Evolutionary conservation across 805 yeast genomes (phyloP).

Genomic region (Komagataella populi): DNA sequence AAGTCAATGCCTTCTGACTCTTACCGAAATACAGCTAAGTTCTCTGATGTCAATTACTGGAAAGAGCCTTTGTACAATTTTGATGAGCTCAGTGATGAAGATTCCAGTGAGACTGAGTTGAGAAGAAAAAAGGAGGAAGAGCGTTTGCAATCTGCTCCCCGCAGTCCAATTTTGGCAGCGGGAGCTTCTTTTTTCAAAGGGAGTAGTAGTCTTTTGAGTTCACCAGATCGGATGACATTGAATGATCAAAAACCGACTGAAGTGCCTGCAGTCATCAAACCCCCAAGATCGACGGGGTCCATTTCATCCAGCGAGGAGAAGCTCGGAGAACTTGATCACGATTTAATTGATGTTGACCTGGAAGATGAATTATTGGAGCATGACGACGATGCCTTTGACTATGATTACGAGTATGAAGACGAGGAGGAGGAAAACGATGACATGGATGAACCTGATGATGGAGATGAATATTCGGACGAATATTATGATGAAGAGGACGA

Average conservation of each 20-base stretch:
- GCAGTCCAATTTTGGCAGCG: background rate
- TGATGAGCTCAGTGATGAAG: conserved; percentile 44
- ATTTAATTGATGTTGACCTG: background rate
- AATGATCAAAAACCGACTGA: background rate
- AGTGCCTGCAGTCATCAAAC: background rate
- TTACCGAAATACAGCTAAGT: conserved; percentile 36
- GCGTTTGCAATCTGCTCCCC: background rate
- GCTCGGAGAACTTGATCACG: background rate
- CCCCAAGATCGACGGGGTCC: background rate
- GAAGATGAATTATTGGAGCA: background rate
- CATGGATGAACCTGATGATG: background rate
- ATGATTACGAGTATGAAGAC: background rate
- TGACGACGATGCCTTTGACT: background rate
- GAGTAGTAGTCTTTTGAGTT: background rate
- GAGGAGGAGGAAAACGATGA: background rate
- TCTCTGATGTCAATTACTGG: conserved; percentile 88
- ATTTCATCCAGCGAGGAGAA: background rate
- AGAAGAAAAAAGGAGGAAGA: conserved; percentile 1
- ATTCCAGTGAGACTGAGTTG: conserved; percentile 17
- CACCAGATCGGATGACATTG: background rate
- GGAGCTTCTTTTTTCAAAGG: background rate
- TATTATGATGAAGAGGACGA: conserved; percentile 1
- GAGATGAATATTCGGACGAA: background rate
- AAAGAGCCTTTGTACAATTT: conserved; percentile 62
- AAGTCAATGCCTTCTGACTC: conserved; percentile 8